These are phyloP conservation scores for Boletus sensibilis DNA, from an alignment of 768 basidiomycete species.

Conservation along the genomic window DNA sequence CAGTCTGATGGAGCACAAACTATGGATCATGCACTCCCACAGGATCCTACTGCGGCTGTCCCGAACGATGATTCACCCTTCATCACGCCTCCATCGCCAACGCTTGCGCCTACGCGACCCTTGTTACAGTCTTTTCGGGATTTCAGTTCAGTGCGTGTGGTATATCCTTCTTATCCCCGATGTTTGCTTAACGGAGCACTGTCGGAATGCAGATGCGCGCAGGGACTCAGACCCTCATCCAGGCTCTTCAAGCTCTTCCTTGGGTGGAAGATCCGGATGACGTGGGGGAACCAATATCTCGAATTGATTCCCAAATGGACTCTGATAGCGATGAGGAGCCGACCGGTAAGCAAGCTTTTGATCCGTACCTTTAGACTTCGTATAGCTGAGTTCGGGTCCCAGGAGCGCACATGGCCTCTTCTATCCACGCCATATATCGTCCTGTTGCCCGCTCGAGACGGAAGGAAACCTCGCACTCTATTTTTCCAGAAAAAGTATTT, in stretches of 20 bases:
- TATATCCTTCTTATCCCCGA: not conserved
- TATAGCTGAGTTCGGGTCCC: conserved; percentile 3
- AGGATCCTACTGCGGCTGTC: conserved; percentile 9
- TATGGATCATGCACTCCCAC: conserved; percentile 2
- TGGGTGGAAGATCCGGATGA: conserved; percentile 70
- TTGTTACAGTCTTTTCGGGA: conserved; percentile 57
- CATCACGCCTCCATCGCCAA: conserved; percentile 72
- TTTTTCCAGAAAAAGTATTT: conserved; percentile 8
- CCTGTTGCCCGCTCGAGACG: conserved; percentile 70
- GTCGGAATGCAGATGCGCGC: conserved; percentile 64
- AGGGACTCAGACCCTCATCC: conserved; percentile 86
- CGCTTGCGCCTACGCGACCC: conserved; percentile 43
- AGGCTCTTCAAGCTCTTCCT: conserved; percentile 83
- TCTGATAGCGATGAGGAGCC: conserved; percentile 67
- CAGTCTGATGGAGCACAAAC: conserved; percentile 18
- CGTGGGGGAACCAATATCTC: conserved; percentile 56
- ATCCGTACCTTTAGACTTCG: not conserved
- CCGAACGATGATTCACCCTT: conserved; percentile 59
- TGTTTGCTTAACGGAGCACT: not conserved
- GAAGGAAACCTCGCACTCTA: conserved; percentile 26
- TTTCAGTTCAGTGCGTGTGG: conserved; percentile 62
- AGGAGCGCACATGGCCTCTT: conserved; percentile 66
- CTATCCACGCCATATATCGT: conserved; percentile 85
- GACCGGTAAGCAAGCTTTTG: conserved; percentile 34
- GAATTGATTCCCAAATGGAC: conserved; percentile 40